Percentiles rank a stretch among this genome's conserved stretches.
These are phyloP conservation scores for Penicillium riverlandense DNA, from an alignment of 495 filamentous ascomycete genomes.

Conservation along the genomic window DNA sequence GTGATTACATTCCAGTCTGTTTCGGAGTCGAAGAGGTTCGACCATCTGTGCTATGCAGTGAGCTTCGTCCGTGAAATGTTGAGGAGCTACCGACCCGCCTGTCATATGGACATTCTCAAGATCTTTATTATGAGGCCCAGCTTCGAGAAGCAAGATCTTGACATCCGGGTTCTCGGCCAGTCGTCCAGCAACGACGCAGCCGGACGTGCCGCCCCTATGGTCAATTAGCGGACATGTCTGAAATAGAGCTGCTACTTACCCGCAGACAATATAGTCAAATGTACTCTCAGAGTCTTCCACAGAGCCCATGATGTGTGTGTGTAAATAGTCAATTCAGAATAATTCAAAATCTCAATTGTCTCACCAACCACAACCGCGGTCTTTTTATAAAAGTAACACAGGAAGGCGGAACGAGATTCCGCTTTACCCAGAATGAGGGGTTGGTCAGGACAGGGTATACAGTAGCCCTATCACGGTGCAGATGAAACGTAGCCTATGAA, in stretches of 20 bases:
- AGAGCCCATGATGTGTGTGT: background rate
- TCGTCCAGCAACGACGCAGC: slow-evolving; percentile 53
- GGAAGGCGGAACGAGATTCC: too few relatives aligned
- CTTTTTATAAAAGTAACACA: too few relatives aligned
- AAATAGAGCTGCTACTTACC: slow-evolving; percentile 11
- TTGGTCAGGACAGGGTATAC: too few relatives aligned
- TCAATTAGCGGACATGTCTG: background rate
- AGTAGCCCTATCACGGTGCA: too few relatives aligned
- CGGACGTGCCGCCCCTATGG: slow-evolving; percentile 51
- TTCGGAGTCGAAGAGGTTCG: slow-evolving; percentile 41
- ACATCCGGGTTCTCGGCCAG: slow-evolving; percentile 50
- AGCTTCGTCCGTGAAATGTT: background rate
- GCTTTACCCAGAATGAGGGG: too few relatives aligned
- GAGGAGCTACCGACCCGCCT: slow-evolving; percentile 23
- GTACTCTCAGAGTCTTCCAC: slow-evolving; percentile 2
- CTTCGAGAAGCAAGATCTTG: slow-evolving; percentile 50
- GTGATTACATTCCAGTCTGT: slow-evolving; percentile 52
- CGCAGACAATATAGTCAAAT: slow-evolving; percentile 32
- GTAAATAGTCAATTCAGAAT: slow-evolving; percentile 1
- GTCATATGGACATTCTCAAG: slow-evolving; percentile 44
- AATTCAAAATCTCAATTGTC: background rate
- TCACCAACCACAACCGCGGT: too few relatives aligned
- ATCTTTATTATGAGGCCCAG: slow-evolving; percentile 36
- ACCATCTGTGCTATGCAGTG: slow-evolving; percentile 22
- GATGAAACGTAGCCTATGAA: too few relatives aligned